Conservation (phyloP, 106 monocot genomes). For the Dendrobium officinale region DNA sequence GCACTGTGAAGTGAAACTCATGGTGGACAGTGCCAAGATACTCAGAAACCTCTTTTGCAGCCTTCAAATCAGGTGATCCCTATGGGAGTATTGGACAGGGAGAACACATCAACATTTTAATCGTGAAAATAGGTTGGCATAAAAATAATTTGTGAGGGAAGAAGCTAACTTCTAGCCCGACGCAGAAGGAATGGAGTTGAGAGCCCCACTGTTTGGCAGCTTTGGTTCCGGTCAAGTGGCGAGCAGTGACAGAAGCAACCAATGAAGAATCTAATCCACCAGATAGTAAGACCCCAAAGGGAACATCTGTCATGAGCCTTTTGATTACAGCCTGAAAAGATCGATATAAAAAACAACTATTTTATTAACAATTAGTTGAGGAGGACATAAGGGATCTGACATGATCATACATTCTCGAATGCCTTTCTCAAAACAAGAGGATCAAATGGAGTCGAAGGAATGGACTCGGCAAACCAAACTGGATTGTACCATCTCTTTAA, state of each 20-base stretch:
- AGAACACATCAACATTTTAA: neutral
- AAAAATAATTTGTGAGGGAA: neutral
- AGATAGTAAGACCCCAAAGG: constrained; percentile 58
- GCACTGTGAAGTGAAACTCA: constrained; percentile 63
- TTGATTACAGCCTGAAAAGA: constrained; percentile 43
- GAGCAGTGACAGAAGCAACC: constrained; percentile 49
- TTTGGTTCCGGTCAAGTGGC: constrained; percentile 48
- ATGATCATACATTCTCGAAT: constrained; percentile 48
- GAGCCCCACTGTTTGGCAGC: constrained; percentile 53
- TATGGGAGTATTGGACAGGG: constrained; percentile 3
- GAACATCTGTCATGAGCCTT: constrained; percentile 73
- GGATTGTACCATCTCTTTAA: constrained; percentile 75
- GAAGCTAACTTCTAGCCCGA: constrained; percentile 38
- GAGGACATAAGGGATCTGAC: neutral
- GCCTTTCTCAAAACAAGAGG: constrained; percentile 46
- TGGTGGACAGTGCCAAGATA: constrained; percentile 59
- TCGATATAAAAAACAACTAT: neutral
- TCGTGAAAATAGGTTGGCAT: neutral
- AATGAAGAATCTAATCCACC: constrained; percentile 65
- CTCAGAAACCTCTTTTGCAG: constrained; percentile 46
- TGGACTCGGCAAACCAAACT: constrained; percentile 48
- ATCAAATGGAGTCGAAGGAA: constrained; percentile 57
- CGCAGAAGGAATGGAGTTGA: constrained; percentile 58
- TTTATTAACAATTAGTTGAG: neutral
- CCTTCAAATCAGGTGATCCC: constrained; percentile 65